These are phyloP conservation scores for Pyrenophora tritici-repentis DNA, from an alignment of 2,329 filamentous ascomycete species.

Conservation along the genomic window DNA sequence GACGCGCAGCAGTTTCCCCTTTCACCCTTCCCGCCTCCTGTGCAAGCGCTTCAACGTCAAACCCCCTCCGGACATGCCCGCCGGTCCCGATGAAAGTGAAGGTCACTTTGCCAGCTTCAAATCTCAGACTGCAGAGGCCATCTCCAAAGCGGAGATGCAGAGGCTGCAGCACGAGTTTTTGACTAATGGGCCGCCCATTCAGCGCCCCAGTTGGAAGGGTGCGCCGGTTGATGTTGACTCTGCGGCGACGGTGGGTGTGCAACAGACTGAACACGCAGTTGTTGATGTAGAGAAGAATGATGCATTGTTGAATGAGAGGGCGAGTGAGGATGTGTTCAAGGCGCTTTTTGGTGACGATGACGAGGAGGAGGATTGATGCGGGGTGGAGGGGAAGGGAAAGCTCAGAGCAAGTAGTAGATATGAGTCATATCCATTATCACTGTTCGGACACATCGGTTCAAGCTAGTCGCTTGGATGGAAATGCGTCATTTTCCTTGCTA, in stretches of 20 bases:
- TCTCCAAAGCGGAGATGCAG: slow-evolving; percentile 59
- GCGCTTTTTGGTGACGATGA: slow-evolving; percentile 93
- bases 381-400: no score
- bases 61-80: slow-evolving; percentile 69
- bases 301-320: slow-evolving; percentile 72
- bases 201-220: slow-evolving; percentile 40
- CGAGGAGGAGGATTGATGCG: slow-evolving; percentile 35
- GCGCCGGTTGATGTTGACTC: slow-evolving; percentile 2
- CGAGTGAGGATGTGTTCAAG: slow-evolving; percentile 81
- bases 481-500: no score
- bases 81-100: slow-evolving; percentile 48
- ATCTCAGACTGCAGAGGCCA: slow-evolving; percentile 50
- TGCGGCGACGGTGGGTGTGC: slow-evolving; percentile 1
- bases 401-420: no score
- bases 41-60: slow-evolving; percentile 95
- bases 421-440: no score
- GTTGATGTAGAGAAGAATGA: slow-evolving; percentile 79
- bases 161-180: slow-evolving; percentile 41
- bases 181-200: slow-evolving; percentile 32
- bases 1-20: slow-evolving; percentile 73
- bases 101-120: slow-evolving; percentile 22
- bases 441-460: no score
- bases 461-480: no score
- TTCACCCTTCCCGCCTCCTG: slow-evolving; percentile 81
- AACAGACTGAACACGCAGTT: slow-evolving; percentile 28